Evolutionary conservation across 208 protist species (phyloP), one percentile per base, ranked within the genome.

Genomic region (Porcisia deanei): DNA sequence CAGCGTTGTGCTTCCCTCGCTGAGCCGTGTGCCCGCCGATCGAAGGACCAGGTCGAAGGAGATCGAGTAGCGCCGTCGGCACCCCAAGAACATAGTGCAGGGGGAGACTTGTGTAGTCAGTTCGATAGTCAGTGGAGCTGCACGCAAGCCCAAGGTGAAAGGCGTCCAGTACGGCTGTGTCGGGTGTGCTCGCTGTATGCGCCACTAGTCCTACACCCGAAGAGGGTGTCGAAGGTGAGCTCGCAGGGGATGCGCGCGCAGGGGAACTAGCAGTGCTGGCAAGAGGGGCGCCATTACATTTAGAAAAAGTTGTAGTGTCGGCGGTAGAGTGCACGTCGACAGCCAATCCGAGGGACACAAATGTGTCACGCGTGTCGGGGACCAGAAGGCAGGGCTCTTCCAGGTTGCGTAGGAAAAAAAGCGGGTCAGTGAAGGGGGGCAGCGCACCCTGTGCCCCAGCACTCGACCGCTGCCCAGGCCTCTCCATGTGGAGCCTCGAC

Each of bases 31-130:
- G 47, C 22, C n/a, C 16, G 22, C 7, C 22, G n/a, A 7, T 54
- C 8, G 65, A 52, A 43, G 69, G 14, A 18, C 3, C 25, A 34
- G 69, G n/a, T 20, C 37, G 69, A 8, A 65, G 59, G 1, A 45
- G 22, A 9, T 14, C 6, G 9, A 83, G 60, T n/a, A 85, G 61
- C 9, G 22, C 66, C 18, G 76, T 76, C 0, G 85, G 85, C 6
- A 86, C 71, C 3, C 77, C 78, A 2, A 88, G 65, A n/a, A 88
- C 69, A 71, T 88, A 86, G 8, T 69, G 22, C 25, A 60, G 6
- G 10, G 85, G 85, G 1, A 49, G 7, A 4, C 59, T 47, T 8
- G 71, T 7, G 76, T 81, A 88, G 69, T 88, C 79, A 0, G 73
- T 61, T 57, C 79, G 81, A 25, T 74, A 61, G 43, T 71, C 69